Base-by-base conservation (phyloP, 768 basidiomycete species). In the Tylopilus sp. region DNA sequence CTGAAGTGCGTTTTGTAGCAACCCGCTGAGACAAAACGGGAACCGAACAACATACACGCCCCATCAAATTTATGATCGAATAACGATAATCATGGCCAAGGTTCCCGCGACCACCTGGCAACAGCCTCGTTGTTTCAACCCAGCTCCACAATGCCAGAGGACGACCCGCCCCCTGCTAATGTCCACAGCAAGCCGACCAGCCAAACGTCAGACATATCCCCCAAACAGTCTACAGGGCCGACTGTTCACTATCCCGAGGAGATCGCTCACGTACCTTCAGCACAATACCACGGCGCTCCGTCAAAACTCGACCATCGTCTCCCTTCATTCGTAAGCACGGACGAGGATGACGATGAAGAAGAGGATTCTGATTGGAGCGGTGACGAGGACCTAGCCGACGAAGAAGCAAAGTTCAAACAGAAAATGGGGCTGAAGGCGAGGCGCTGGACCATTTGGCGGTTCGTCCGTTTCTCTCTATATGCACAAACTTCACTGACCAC, bases 281-380 rank as follows among this genome's bases (percentile, higher is more conserved):
- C 53, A 31, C 56, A 54, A 35, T 59, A 61, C 38, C 23, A 52
- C 47, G 48, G 71, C 60, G 57, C 47, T 45, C 50, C 68, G 60
- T 56, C 63, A 60, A 58, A 63, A 72, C 48, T 73, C 68, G 64
- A 68, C 5, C 70, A 73, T 23, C 67, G 63, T 23, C 56, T 64
- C 22, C 57, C 81, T 17, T 82, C 82, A 3, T 65, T 78, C 15
- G 75, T 71, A 25, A 75, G 69, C 36, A 79, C 78, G 4, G 83
- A 86, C 44, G 85, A 83, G 10, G 77, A 78, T 1, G 82, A 85
- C 20, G 79, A 79, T 11, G 76, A 78, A 0, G 73, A 67, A 0
- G 69, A 77, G 1, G 75, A 80, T n/a, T 88, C 83, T 52, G 83
- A 91, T 63, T 89, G 88, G 88, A 84, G 82, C 35, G 84, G 74